Evolutionary conservation across 345 rosid genomes (phyloP), one percentile per base, ranked within the genome.

Genomic region (Excoecaria cochinchinensis): DNA sequence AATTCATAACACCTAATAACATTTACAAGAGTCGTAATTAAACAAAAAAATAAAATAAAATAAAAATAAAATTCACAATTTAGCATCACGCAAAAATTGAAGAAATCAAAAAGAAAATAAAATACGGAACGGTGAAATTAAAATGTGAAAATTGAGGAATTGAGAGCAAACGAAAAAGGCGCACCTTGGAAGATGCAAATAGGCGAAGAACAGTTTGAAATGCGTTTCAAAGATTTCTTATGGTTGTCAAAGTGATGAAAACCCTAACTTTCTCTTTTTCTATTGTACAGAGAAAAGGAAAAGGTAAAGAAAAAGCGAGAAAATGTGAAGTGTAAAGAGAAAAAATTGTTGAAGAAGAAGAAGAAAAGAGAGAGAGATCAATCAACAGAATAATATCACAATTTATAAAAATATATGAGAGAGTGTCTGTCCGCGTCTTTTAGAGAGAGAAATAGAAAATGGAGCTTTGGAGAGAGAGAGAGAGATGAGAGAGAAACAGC

Each of bases 1-100:
- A 55, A 65, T 70, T 63, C 74, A 78, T 47, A 72, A 11, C 67
- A 69, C 74, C 77, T 69, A 66, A 74, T 40, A 40, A 56, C 55
- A 74, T 39, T 48, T 19, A 62, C 22, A 74, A 36, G 39, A 24
- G 22, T 40, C 57, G 60, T 60, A 69, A 31, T 31, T 8, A 51
- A 74, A 68, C 38, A 36, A n/a, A 39, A 16, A 61, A 56, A 53
- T 39, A 46, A 16, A n/a, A n/a, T n/a, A n/a, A n/a, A n/a, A n/a
- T n/a, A n/a, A n/a, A n/a, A n/a, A n/a, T n/a, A n/a, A 64, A 4
- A 2, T 2, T 14, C 12, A 69, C 31, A 31, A 31, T 31, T 31
- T 31, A 2, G 31, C 31, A 31, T 31, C 31, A 31, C 31, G 10
- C 9, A 8, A 44, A 5, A 44, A 51, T 67, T 67, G 4, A 3